These are phyloP conservation scores for Komagataella pseudopastoris DNA, from an alignment of 805 yeast species.

Conservation along the genomic window DNA sequence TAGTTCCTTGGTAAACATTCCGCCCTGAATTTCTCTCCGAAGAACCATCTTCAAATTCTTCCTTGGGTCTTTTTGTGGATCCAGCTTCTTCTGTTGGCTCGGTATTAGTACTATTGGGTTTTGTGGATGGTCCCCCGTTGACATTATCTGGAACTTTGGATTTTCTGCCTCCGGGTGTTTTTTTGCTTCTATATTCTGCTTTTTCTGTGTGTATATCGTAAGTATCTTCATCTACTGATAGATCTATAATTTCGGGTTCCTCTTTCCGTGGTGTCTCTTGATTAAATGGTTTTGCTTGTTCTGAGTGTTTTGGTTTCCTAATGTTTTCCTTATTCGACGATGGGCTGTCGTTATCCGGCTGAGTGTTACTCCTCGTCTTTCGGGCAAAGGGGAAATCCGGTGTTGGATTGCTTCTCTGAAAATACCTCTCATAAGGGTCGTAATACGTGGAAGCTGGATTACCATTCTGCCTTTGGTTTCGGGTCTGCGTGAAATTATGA, in stretches of 20 bases:
- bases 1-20: neutral
- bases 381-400: neutral
- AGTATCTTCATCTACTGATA: neutral
- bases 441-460: neutral
- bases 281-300: neutral
- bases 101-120: neutral
- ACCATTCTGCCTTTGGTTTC: neutral
- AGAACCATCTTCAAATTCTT: neutral
- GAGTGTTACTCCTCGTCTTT: neutral
- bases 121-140: neutral
- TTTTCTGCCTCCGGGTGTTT: neutral
- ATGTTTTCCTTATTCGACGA: neutral
- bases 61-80: neutral
- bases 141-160: neutral
- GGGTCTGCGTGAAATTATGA: neutral
- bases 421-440: neutral
- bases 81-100: neutral
- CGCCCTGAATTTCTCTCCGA: neutral
- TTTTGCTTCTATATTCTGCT: neutral
- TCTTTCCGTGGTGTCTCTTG: neutral
- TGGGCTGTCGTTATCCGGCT: neutral
- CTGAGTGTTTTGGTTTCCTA: neutral
- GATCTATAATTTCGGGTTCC: neutral
- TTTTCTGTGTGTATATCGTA: neutral
- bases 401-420: neutral